Conservation (phyloP, 495 filamentous ascomycete species). For the Trichoderma erinaceum region DNA sequence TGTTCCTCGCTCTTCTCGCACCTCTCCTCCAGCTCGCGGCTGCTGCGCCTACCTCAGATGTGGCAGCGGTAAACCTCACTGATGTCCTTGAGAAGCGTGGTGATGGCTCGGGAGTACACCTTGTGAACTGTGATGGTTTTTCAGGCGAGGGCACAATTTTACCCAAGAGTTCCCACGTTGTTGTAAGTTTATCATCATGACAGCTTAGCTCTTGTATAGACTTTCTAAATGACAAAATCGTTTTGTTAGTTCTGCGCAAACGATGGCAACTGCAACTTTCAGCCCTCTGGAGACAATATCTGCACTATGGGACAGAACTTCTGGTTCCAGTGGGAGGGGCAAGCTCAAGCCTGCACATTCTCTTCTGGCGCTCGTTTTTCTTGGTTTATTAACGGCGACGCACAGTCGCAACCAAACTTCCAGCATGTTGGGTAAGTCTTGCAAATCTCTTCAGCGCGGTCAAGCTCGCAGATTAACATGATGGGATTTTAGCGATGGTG, state of each 20-base stretch:
- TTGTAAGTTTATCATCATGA: conserved; percentile 11
- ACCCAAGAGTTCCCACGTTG: conserved; percentile 10
- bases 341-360: conserved; percentile 8
- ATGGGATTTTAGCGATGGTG: conserved; percentile 8
- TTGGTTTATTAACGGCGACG: conserved; percentile 12
- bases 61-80: background rate
- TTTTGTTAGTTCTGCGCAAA: conserved; percentile 11
- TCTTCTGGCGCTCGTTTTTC: conserved; percentile 4
- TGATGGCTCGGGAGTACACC: conserved; percentile 11
- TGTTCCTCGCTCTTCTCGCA: conserved; percentile 5
- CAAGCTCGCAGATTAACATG: background rate
- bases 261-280: conserved; percentile 9
- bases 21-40: conserved; percentile 11
- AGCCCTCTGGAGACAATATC: conserved; percentile 10
- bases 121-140: conserved; percentile 15
- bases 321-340: conserved; percentile 4
- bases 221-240: background rate
- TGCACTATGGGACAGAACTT: conserved; percentile 14
- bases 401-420: conserved; percentile 15
- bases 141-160: conserved; percentile 12
- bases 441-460: background rate
- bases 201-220: background rate
- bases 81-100: conserved; percentile 15
- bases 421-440: conserved; percentile 15
- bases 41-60: conserved; percentile 12